Conservation (phyloP, 2,329 filamentous ascomycete genomes). For the Fusarium equiseti region DNA sequence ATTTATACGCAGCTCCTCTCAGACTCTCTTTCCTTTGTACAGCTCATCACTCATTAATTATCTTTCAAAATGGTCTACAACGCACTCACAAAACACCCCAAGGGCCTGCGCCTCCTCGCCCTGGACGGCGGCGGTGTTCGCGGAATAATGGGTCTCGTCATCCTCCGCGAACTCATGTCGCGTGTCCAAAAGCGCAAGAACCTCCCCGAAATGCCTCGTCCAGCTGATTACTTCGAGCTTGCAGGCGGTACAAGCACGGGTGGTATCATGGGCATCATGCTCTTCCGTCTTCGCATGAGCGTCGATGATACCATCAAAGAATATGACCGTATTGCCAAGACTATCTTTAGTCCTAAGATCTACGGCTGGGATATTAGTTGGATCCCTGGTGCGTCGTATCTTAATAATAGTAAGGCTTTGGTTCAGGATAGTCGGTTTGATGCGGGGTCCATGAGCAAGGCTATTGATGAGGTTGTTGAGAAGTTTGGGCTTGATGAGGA, state of each 20-base stretch:
- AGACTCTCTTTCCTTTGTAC: no score
- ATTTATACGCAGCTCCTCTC: background rate
- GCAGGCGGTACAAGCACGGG: constrained; percentile 36
- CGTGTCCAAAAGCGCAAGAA: constrained; percentile 10
- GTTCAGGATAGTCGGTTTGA: constrained; percentile 34
- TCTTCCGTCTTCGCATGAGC: constrained; percentile 39
- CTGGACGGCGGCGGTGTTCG: constrained; percentile 17
- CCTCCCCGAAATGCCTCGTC: background rate
- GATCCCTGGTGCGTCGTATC: constrained; percentile 2
- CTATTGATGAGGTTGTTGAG: constrained; percentile 28
- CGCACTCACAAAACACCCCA: constrained; percentile 1
- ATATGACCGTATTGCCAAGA: constrained; percentile 33
- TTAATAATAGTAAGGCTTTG: constrained; percentile 34
- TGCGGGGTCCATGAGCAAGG: constrained; percentile 15
- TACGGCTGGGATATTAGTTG: constrained; percentile 25
- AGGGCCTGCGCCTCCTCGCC: constrained; percentile 3
- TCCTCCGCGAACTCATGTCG: constrained; percentile 16
- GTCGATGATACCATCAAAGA: constrained; percentile 29
- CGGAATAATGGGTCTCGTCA: constrained; percentile 19
- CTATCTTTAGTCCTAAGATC: constrained; percentile 35
- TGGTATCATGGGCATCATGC: constrained; percentile 37
- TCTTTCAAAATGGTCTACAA: background rate
- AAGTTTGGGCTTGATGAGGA: constrained; percentile 33
- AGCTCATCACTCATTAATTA: background rate
- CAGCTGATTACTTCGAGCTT: constrained; percentile 36